Conservation (phyloP, 177 flowering plant species). For the Vitis hybrid region DNA sequence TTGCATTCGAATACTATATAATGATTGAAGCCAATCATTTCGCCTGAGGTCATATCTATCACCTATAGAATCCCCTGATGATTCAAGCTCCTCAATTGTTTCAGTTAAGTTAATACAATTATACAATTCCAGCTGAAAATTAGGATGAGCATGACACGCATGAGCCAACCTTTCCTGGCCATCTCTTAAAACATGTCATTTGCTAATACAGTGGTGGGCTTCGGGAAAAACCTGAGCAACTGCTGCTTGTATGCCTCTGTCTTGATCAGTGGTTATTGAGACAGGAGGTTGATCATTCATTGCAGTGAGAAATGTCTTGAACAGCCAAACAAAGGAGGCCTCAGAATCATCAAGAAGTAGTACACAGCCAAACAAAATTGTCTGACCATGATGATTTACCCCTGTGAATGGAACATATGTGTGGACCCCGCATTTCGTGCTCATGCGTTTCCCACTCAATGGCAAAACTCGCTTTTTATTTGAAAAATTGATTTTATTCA, state of each 20-base stretch:
- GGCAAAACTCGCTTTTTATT: too few relatives aligned
- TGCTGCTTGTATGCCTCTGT: conserved; percentile 49
- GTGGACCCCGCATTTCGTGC: too few relatives aligned
- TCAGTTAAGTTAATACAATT: conserved; percentile 64
- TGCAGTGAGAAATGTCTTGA: conserved; percentile 59
- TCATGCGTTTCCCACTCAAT: too few relatives aligned
- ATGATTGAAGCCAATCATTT: conserved; percentile 59
- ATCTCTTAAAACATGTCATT: conserved; percentile 62
- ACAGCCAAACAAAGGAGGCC: conserved; percentile 60
- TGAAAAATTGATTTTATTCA: too few relatives aligned
- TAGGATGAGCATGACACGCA: conserved; percentile 41
- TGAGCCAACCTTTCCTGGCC: conserved; percentile 61
- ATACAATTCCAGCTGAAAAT: conserved; percentile 56
- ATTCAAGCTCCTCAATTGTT: conserved; percentile 58
- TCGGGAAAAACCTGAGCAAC: conserved; percentile 53
- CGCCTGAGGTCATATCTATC: conserved; percentile 46
- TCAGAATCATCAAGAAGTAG: conserved; percentile 59
- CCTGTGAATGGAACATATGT: conserved; percentile 69
- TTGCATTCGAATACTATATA: conserved; percentile 49
- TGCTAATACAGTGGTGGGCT: conserved; percentile 56
- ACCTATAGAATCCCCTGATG: conserved; percentile 47
- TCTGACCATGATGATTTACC: conserved; percentile 65
- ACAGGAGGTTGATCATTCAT: conserved; percentile 54
- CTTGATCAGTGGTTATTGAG: conserved; percentile 61
- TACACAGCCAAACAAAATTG: conserved; percentile 64